Percentiles rank a stretch among this genome's conserved stretches.
These are phyloP conservation scores for Plasmodium coatneyi DNA, from an alignment of 169 alveolate species.

Conservation along the genomic window DNA sequence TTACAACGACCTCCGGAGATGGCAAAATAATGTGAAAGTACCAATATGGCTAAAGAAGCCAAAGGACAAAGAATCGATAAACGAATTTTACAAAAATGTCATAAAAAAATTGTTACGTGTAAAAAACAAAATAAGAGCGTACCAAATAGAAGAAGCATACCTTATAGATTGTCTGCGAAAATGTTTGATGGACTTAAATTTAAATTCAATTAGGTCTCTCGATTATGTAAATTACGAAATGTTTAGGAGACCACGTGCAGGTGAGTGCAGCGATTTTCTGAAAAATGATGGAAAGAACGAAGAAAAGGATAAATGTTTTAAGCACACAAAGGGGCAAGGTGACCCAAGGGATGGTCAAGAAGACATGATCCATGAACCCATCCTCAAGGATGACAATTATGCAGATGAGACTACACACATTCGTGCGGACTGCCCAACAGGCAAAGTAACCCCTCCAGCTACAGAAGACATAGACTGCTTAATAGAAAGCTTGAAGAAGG, in stretches of 20 bases:
- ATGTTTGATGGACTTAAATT: slow-evolving; percentile 41
- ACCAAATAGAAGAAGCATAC: slow-evolving; percentile 64
- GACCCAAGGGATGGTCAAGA: not conserved
- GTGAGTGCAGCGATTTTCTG: not conserved
- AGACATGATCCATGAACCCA: not conserved
- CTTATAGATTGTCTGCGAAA: slow-evolving; percentile 64
- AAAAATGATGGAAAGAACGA: not conserved
- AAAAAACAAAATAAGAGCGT: slow-evolving; percentile 72
- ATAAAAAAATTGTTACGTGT: slow-evolving; percentile 72
- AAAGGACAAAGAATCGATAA: slow-evolving; percentile 63
- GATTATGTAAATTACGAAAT: slow-evolving; percentile 28
- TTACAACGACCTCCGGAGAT: slow-evolving; percentile 69
- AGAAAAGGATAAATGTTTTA: not conserved
- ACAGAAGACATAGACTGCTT: not conserved
- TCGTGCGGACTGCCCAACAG: not conserved
- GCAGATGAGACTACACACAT: not conserved
- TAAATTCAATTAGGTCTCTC: slow-evolving; percentile 25
- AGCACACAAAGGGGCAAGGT: not conserved
- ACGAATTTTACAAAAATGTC: slow-evolving; percentile 65
- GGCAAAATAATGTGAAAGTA: slow-evolving; percentile 56
- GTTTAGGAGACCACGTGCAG: not conserved
- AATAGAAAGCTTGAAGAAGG: slow-evolving; percentile 10
- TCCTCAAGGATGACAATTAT: not conserved
- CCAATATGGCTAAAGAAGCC: slow-evolving; percentile 75
- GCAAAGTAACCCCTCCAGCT: not conserved